Base-by-base conservation (phyloP, 306 rosid species). In the Cicer judaicum region DNA sequence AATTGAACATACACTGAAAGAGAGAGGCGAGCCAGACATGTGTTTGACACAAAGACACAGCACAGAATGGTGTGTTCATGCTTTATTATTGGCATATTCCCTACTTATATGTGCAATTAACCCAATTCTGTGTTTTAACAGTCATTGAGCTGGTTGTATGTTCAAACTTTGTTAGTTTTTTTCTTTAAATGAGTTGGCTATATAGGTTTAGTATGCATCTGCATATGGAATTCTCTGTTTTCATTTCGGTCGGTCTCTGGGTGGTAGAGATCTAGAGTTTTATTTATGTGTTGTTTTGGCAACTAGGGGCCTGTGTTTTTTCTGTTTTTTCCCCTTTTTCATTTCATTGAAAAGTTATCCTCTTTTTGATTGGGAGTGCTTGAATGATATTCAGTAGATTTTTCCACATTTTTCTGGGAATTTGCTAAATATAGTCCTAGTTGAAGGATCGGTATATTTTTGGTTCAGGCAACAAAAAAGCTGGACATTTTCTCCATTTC, bases 301-400 rank as follows among this genome's bases (percentile, higher is more conserved):
- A 61, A 61, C 21, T 61, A 36, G 21, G 21, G 24, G 68, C 44
- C 40, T 63, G 46, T 16, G 11, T 54, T 12, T 44, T 55, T 16
- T 46, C 5, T 16, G 61, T 11, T 53, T 53, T 11, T 19, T 52
- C 10, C 46, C 67, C 2, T 36, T 6, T 21, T 5, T 40, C 79
- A 44, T 70, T 49, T 10, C 44, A 47, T 38, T 71, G 24, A 54
- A 16, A 21, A 53, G 48, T 40, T 38, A 49, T 46, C 47, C 34
- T 24, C 34, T 24, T 61, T 61, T 70, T 14, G 21, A 62, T 62
- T 70, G 57, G 77, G 15, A 70, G 57, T 52, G 64, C 65, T 15
- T 60, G 67, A 21, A 15, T 55, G 40, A 43, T 29, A 55, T 66
- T 21, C 49, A 68, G 57, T 44, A 46, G 41, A 36, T 15, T 77